These are phyloP conservation scores for Tetramitus jugosus DNA, from an alignment of 208 protist genomes.

Conservation along the genomic window DNA sequence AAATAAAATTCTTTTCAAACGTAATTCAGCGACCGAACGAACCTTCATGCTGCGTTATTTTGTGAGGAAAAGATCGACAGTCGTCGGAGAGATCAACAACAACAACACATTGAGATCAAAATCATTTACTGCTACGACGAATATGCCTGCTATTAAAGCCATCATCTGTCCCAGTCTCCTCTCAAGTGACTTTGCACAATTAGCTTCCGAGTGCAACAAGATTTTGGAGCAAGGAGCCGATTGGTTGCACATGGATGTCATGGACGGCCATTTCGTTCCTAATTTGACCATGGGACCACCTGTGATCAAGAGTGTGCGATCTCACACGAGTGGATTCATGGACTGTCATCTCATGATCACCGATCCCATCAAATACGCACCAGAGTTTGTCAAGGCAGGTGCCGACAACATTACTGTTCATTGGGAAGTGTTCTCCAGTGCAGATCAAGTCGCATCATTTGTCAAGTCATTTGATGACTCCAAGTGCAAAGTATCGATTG, in stretches of 20 bases:
- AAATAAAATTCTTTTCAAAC: too few species aligned
- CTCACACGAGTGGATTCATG: constrained; percentile 64
- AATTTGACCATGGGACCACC: constrained; percentile 90
- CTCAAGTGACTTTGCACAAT: neutral
- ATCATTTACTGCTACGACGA: too few species aligned
- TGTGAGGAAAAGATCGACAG: too few species aligned
- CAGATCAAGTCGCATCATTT: neutral
- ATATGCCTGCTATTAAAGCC: neutral
- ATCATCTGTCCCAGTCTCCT: constrained; percentile 12
- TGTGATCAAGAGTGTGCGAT: constrained; percentile 75
- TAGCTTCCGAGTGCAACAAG: neutral
- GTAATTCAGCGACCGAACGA: too few species aligned
- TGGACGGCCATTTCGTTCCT: constrained; percentile 94
- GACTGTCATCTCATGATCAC: constrained; percentile 95
- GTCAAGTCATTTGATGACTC: constrained; percentile 49
- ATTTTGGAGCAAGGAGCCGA: constrained; percentile 49
- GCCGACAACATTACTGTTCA: constrained; percentile 75
- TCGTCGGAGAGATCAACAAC: too few species aligned
- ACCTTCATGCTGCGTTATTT: too few species aligned
- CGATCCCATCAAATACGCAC: constrained; percentile 54
- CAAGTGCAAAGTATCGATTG: constrained; percentile 83
- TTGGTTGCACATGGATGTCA: constrained; percentile 96
- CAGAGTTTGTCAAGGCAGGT: constrained; percentile 58
- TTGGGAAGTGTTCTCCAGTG: constrained; percentile 53
- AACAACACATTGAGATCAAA: too few species aligned